Conservation (phyloP, 176 grass and related monocot genomes). For the Musa itinerans region DNA sequence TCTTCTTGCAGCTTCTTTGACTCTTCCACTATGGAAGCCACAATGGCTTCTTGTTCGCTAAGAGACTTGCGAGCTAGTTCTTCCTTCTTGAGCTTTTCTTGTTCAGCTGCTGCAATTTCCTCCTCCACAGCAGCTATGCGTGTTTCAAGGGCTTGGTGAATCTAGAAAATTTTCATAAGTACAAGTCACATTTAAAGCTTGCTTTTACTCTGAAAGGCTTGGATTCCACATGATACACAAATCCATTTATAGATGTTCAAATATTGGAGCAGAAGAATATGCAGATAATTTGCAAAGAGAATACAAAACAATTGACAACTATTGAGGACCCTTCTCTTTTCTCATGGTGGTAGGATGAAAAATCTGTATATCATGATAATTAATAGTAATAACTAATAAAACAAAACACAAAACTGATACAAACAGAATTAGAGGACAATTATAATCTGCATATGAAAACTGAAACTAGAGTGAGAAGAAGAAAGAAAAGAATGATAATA, state of each 20-base stretch:
- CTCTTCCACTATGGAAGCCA: slow-evolving; percentile 38
- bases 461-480: too few relatives aligned
- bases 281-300: too few relatives aligned
- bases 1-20: slow-evolving; percentile 39
- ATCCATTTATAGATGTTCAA: background rate
- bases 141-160: slow-evolving; percentile 36
- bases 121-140: slow-evolving; percentile 28
- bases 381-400: too few relatives aligned
- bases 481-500: too few relatives aligned
- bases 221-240: background rate
- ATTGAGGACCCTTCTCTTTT: too few relatives aligned
- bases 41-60: slow-evolving; percentile 31
- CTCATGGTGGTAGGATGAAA: too few relatives aligned
- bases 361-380: too few relatives aligned
- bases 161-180: slow-evolving; percentile 9
- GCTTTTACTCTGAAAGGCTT: background rate
- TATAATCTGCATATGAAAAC: too few relatives aligned
- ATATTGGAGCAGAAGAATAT: background rate
- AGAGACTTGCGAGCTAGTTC: slow-evolving; percentile 15
- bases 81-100: slow-evolving; percentile 34
- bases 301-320: too few relatives aligned
- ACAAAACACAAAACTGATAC: too few relatives aligned
- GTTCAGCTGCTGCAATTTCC: slow-evolving; percentile 30
- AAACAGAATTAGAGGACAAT: too few relatives aligned
- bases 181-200: too few relatives aligned